Conservation (phyloP, 1,284 basidiomycete species). For the Puccinia coronata region DNA sequence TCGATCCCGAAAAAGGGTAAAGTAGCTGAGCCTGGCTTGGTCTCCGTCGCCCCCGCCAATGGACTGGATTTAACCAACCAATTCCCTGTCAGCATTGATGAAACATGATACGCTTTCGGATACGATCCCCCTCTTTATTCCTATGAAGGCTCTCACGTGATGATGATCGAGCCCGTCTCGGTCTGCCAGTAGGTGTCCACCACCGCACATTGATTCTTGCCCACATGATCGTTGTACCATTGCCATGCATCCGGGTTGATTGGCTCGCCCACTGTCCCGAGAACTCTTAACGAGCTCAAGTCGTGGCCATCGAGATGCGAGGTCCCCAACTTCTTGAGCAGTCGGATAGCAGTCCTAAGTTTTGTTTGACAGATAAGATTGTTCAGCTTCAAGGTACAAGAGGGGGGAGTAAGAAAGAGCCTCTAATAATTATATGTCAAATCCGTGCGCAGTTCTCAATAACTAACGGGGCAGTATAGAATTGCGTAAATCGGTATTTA, state of each 20-base stretch:
- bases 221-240: conserved; percentile 96
- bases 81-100: background rate
- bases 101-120: background rate
- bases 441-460: conserved; percentile 83
- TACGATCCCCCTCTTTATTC: background rate
- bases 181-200: conserved; percentile 84
- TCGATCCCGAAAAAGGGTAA: conserved; percentile 97
- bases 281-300: conserved; percentile 77
- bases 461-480: conserved; percentile 55
- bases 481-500: conserved; percentile 80
- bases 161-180: conserved; percentile 91
- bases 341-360: conserved; percentile 70
- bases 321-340: conserved; percentile 82
- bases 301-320: conserved; percentile 85
- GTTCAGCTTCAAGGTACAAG: background rate
- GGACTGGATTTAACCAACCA: conserved; percentile 61
- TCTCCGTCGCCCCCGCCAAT: conserved; percentile 89
- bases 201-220: conserved; percentile 82
- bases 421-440: conserved; percentile 55
- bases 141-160: conserved; percentile 63
- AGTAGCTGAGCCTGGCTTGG: conserved; percentile 94
- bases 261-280: conserved; percentile 94
- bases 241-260: conserved; percentile 99
- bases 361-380: background rate
- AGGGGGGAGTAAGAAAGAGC: background rate